Percentiles rank a stretch among this genome's conserved stretches.
These are phyloP conservation scores for Lumnitzera racemosa DNA, from an alignment of 345 rosid genomes.

Conservation along the genomic window DNA sequence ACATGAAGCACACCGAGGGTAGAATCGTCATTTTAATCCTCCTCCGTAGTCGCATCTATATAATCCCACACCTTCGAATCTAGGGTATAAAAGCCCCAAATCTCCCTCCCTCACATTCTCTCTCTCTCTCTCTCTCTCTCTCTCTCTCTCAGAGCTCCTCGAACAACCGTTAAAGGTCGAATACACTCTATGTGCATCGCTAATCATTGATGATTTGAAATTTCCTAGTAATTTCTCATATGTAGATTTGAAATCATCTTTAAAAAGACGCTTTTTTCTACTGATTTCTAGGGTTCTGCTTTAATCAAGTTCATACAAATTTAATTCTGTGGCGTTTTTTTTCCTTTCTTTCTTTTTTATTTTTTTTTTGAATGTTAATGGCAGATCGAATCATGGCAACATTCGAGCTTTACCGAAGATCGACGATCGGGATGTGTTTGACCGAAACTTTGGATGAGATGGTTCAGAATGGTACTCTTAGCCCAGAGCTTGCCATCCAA, in stretches of 20 bases:
- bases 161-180: too few relatives aligned
- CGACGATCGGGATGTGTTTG: constrained; percentile 96
- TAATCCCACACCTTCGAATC: constrained; percentile 57
- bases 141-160: background rate
- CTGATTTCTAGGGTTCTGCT: too few relatives aligned
- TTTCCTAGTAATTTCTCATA: background rate
- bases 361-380: background rate
- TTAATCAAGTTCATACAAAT: too few relatives aligned
- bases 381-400: constrained; percentile 56
- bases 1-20: constrained; percentile 5
- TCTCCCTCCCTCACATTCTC: constrained; percentile 15
- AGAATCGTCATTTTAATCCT: constrained; percentile 16
- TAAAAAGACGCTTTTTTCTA: too few relatives aligned
- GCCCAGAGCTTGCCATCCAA: constrained; percentile 92
- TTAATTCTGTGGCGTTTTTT: background rate
- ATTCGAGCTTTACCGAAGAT: constrained; percentile 91
- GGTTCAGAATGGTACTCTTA: constrained; percentile 84
- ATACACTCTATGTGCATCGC: too few relatives aligned
- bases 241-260: too few relatives aligned
- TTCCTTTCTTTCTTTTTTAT: background rate
- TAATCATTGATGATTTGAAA: too few relatives aligned
- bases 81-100: constrained; percentile 75
- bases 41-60: constrained; percentile 44
- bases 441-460: constrained; percentile 95
- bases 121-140: background rate